Evolutionary conservation across 495 filamentous ascomycete species (phyloP), one percentile per base, ranked within the genome.

Genomic region (Endocarpon pusillum): DNA sequence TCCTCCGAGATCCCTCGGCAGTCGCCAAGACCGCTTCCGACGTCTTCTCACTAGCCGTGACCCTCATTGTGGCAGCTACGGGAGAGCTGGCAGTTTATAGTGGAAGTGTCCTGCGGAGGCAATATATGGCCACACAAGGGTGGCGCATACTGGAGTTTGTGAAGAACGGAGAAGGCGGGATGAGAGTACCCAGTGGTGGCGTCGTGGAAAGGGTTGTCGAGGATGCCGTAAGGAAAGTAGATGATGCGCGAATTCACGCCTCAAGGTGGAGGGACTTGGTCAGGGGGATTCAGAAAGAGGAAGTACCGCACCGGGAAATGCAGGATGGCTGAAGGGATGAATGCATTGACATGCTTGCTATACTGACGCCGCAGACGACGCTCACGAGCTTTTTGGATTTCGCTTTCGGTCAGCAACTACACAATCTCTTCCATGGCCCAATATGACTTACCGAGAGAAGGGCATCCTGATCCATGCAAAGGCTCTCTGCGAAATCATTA

Each of bases 1-100:
- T 53, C 2, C 37, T 57, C 24, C 53, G 40, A 12, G 51, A 51
- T 11, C 42, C 45, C 2, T 43, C 42, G 21, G 45, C 35, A 7
- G 37, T 43, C 3, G 45, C 62, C 2, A 62, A 57, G 0, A 48
- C 48, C 3, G 42, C 54, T 4, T 55, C 58, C 1, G 69, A 73
- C 38, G 49, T 67, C 21, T 78, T 69, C 42, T 64, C 67, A 1
- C 52, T 76, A 0, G 72, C 56, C 0, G 55, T 71, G 1, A 72
- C 69, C 2, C 51, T 76, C 11, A 55, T 76, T 4, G 61, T 57
- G 3, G 57, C 66, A 4, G 61, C 68, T 0, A 68, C 66, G 6
- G 73, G 72, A 3, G 56, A 60, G 27, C 48, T 64, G 8, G 40
- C 59, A 15, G 52, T 73, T 0, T 76, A 71, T 41, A 55, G 62